Percentiles rank a stretch among this genome's conserved stretches.
Conservation (phyloP, 2,329 filamentous ascomycete genomes). For the Penicillium freii region DNA sequence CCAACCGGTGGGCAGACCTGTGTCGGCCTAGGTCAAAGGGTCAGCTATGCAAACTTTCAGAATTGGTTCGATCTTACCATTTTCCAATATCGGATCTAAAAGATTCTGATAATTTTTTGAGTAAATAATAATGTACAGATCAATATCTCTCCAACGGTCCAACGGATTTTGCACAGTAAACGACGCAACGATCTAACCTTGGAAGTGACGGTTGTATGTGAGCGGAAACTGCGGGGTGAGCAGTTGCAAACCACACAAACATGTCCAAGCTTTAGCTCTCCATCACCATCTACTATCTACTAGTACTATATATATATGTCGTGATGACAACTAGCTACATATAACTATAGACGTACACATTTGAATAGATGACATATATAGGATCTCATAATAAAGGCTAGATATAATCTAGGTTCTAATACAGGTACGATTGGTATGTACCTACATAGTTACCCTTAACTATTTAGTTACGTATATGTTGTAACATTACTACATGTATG, state of each 20-base stretch:
- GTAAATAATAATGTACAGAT: conserved; percentile 1
- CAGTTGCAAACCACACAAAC: conserved; percentile 14
- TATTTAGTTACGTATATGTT: too few species aligned
- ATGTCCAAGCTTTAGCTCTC: conserved; percentile 7
- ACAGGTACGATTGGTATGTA: too few species aligned
- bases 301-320: too few species aligned
- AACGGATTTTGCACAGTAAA: neutral
- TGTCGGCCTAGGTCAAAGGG: conserved; percentile 56
- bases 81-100: neutral
- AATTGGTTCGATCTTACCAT: conserved; percentile 6
- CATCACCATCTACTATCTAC: neutral
- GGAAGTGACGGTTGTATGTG: neutral
- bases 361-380: neutral
- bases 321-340: too few species aligned
- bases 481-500: too few species aligned
- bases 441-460: too few species aligned
- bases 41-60: neutral
- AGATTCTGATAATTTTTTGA: neutral
- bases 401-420: too few species aligned
- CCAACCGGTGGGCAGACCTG: conserved; percentile 82
- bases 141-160: neutral
- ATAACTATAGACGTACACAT: neutral
- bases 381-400: neutral
- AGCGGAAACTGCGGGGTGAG: conserved; percentile 31
- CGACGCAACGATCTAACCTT: neutral